These are phyloP conservation scores for Coccinonectria pachysandricola DNA, from an alignment of 2,329 filamentous ascomycete genomes.

Conservation along the genomic window DNA sequence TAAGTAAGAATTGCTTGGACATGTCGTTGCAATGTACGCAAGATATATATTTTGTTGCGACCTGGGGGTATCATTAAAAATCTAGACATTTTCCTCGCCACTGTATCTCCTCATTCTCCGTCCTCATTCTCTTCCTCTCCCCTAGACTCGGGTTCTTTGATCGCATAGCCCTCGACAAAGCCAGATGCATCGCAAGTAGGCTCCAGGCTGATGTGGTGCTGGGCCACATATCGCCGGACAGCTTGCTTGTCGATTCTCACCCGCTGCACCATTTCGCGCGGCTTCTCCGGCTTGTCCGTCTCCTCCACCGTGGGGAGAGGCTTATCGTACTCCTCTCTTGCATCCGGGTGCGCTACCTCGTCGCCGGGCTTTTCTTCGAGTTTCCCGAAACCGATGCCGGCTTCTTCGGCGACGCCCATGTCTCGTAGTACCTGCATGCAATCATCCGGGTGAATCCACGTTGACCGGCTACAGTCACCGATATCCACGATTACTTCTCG, in stretches of 20 bases:
- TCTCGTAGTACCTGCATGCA: slow-evolving; percentile 67
- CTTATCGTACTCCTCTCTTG: slow-evolving; percentile 12
- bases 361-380: slow-evolving; percentile 9
- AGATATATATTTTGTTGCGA: not conserved
- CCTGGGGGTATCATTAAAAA: not conserved
- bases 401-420: slow-evolving; percentile 63
- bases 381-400: slow-evolving; percentile 35
- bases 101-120: slow-evolving; percentile 7
- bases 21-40: no score
- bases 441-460: slow-evolving; percentile 79
- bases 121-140: slow-evolving; percentile 23
- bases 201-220: slow-evolving; percentile 51
- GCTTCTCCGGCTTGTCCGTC: slow-evolving; percentile 20
- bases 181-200: slow-evolving; percentile 63
- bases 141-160: slow-evolving; percentile 27
- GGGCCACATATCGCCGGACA: slow-evolving; percentile 56
- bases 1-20: no score
- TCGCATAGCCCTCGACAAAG: slow-evolving; percentile 59
- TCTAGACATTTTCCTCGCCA: no score
- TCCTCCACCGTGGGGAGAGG: slow-evolving; percentile 6
- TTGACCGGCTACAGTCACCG: slow-evolving; percentile 61
- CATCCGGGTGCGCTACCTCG: slow-evolving; percentile 9
- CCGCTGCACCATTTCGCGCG: slow-evolving; percentile 28
- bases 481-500: slow-evolving; percentile 49
- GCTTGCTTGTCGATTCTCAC: slow-evolving; percentile 44